A percentile compares a stretch with the other conserved stretches of the same genome.
Evolutionary conservation across 305 asterid genomes (phyloP).

Genomic region (Solanum hybrid): DNA sequence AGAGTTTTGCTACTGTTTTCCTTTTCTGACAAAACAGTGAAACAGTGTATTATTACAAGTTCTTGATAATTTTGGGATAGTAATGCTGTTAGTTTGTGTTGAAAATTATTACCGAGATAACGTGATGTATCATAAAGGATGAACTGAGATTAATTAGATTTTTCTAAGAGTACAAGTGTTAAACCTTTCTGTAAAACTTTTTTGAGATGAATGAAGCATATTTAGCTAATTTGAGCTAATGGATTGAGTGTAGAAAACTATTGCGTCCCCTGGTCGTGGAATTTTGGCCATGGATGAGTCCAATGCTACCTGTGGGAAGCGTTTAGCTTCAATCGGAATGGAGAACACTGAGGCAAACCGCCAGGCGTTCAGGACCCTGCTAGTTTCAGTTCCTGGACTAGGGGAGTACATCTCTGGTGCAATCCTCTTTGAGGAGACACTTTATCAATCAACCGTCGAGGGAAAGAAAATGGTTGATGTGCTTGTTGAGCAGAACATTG

Average conservation of each 20-base stretch:
- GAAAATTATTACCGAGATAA: not conserved
- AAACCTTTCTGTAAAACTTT: not conserved
- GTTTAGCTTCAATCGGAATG: constrained; percentile 59
- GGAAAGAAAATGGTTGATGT: constrained; percentile 69
- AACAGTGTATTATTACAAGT: not conserved
- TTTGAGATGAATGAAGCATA: not conserved
- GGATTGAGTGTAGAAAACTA: constrained; percentile 35
- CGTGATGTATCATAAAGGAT: not conserved
- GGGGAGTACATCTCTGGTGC: constrained; percentile 65
- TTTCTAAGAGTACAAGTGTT: not conserved
- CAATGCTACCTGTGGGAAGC: constrained; percentile 81
- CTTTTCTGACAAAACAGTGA: not conserved
- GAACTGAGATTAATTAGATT: not conserved
- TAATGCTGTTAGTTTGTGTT: not conserved
- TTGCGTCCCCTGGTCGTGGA: constrained; percentile 84
- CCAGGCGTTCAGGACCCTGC: constrained; percentile 59
- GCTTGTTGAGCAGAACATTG: constrained; percentile 50
- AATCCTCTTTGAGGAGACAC: constrained; percentile 66
- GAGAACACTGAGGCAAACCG: constrained; percentile 75
- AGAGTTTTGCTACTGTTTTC: not conserved
- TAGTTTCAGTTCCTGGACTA: constrained; percentile 56
- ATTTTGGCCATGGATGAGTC: constrained; percentile 78
- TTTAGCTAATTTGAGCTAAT: not conserved
- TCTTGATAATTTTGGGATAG: not conserved
- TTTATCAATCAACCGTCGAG: constrained; percentile 59